A percentile compares a stretch with the other conserved stretches of the same genome.
Conservation (phyloP, 805 yeast genomes). For the Tetrapisispora namnaoensis region DNA sequence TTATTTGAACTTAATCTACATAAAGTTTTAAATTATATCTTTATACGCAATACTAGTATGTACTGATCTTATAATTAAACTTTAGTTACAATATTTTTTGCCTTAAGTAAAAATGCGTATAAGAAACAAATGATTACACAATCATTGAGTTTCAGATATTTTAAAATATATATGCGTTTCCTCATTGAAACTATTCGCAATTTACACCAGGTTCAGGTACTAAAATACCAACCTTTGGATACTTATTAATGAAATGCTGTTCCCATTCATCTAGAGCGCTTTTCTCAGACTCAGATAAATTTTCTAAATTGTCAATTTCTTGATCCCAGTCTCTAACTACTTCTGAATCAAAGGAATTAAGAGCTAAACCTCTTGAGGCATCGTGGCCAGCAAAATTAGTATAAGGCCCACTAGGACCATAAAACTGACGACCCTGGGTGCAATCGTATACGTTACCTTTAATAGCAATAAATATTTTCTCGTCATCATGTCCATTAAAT, state of each 20-base stretch:
- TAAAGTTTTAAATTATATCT: not conserved
- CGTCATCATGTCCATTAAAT: constrained; percentile 73
- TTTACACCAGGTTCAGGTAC: constrained; percentile 34
- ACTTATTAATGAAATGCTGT: constrained; percentile 70
- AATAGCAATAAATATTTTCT: constrained; percentile 77
- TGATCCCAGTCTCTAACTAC: constrained; percentile 58
- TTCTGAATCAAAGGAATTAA: constrained; percentile 69
- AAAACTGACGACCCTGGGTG: constrained; percentile 66
- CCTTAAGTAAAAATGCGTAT: too few relatives aligned
- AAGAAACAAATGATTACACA: too few relatives aligned
- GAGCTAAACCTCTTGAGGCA: constrained; percentile 86
- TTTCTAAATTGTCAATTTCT: constrained; percentile 66
- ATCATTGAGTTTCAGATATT: too few relatives aligned
- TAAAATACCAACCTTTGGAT: constrained; percentile 68
- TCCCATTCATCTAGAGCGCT: constrained; percentile 79
- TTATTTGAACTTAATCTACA: not conserved
- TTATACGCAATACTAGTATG: not conserved
- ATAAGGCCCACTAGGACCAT: constrained; percentile 95
- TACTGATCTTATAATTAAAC: too few relatives aligned
- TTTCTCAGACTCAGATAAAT: constrained; percentile 48
- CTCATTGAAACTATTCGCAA: not conserved
- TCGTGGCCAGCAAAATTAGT: constrained; percentile 92
- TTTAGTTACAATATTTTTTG: not conserved
- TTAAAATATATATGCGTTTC: too few relatives aligned
- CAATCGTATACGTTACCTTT: constrained; percentile 82